Conservation (phyloP, 2,329 filamentous ascomycete genomes). For the Phialophora chinensis region DNA sequence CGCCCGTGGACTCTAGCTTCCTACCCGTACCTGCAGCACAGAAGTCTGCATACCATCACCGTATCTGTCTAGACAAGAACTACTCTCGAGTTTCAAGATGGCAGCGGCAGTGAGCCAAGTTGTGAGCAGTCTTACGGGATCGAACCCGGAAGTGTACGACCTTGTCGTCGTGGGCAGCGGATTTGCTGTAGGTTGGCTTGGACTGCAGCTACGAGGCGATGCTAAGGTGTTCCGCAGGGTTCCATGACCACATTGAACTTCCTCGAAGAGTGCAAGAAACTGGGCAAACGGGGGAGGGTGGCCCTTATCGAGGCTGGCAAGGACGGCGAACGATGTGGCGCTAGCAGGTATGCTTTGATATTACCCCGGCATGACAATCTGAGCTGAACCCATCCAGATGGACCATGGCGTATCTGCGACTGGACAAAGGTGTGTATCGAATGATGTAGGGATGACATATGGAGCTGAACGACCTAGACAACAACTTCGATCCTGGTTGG, state of each 20-base stretch:
- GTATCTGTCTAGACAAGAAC: not conserved
- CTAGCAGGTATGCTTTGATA: conserved; percentile 42
- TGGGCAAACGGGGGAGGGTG: conserved; percentile 46
- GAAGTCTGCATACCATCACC: not conserved
- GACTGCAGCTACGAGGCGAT: not conserved
- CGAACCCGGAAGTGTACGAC: conserved; percentile 42
- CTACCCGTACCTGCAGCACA: not conserved
- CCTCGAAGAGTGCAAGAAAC: conserved; percentile 48
- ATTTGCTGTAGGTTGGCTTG: conserved; percentile 42
- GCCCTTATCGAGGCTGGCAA: conserved; percentile 50
- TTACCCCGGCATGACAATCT: not conserved
- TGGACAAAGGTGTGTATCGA: conserved; percentile 42
- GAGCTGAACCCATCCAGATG: conserved; percentile 28
- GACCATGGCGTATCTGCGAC: conserved; percentile 52
- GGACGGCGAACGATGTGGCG: conserved; percentile 49
- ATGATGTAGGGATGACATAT: not conserved
- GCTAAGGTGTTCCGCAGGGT: conserved; percentile 32
- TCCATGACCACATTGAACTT: conserved; percentile 50
- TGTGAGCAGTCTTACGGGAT: conserved; percentile 33
- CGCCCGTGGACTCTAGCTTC: not conserved
- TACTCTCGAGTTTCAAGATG: conserved; percentile 4
- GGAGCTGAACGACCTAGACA: conserved; percentile 33
- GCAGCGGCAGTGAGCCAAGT: conserved; percentile 26
- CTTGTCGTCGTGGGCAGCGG: conserved; percentile 50
- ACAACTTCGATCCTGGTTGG: conserved; percentile 36